phyloP scores from a whole-genome alignment of 2,329 filamentous ascomycete genomes.

The Chaetomiaceae sp. region DNA sequence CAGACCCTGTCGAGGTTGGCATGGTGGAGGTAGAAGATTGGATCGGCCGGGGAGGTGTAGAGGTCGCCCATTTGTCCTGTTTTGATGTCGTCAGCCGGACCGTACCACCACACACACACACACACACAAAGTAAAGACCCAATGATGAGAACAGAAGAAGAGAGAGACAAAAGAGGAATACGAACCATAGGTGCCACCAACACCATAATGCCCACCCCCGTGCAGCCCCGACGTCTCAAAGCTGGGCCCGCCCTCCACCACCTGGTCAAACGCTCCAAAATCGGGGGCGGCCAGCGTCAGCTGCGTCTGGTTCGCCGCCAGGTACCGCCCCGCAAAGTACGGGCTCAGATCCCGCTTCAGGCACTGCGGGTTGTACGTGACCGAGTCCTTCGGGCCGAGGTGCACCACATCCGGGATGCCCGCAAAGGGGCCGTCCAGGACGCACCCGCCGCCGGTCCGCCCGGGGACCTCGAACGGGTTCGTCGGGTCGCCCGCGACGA shows the following conservation, averaged over 20 bases:
- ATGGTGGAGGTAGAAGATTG: constrained; percentile 24
- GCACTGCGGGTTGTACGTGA: constrained; percentile 21
- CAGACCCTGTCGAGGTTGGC: constrained; percentile 24
- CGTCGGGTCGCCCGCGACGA: constrained; percentile 2
- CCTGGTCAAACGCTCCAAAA: constrained; percentile 20
- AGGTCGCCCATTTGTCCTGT: constrained; percentile 7
- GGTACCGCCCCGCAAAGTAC: constrained; percentile 23
- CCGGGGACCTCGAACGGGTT: constrained; percentile 17
- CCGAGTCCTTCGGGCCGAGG: constrained; percentile 12
- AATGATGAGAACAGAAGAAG: no score
- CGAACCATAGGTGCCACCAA: constrained; percentile 17
- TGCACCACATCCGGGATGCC: constrained; percentile 16
- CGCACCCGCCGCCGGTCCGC: constrained; percentile 19
- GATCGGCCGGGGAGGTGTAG: constrained; percentile 22
- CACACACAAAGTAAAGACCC: no score
- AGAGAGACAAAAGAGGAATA: background rate
- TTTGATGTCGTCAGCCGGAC: background rate
- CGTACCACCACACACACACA: background rate
- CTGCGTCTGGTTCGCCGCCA: constrained; percentile 26
- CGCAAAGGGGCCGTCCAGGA: constrained; percentile 17
- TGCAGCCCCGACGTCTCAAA: constrained; percentile 30
- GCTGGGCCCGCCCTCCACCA: constrained; percentile 26
- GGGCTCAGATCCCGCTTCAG: constrained; percentile 20
- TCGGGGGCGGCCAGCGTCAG: constrained; percentile 25
- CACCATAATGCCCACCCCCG: constrained; percentile 20